Evolutionary conservation across 106 monocot genomes (phyloP).

Genomic region (Dendrobium huoshanense): DNA sequence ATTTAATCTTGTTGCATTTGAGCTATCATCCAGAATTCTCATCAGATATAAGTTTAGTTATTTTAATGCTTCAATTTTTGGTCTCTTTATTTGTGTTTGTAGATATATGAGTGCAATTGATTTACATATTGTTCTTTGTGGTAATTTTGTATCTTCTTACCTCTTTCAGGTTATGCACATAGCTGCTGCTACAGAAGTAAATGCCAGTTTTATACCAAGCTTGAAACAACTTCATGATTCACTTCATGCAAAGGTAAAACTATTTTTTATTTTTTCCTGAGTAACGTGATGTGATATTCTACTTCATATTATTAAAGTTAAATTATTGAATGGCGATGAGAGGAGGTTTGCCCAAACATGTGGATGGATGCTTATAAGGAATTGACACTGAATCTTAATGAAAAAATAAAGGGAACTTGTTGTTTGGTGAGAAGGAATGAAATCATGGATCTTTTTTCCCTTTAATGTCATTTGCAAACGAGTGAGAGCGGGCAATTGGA

Average conservation of each 20-base stretch:
- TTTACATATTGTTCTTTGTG: background rate
- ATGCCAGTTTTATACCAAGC: constrained; percentile 71
- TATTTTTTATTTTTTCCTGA: background rate
- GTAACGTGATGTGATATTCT: background rate
- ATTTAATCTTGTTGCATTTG: background rate
- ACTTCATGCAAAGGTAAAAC: constrained; percentile 65
- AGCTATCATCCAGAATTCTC: background rate
- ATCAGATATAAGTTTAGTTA: background rate
- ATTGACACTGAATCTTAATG: no score
- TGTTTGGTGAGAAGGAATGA: no score
- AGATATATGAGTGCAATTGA: background rate
- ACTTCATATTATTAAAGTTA: background rate
- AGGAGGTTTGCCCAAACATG: no score
- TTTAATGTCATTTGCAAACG: no score
- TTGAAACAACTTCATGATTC: constrained; percentile 59
- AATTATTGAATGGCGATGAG: background rate
- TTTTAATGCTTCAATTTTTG: background rate
- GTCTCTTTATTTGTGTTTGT: background rate
- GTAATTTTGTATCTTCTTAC: background rate
- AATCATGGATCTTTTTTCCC: no score
- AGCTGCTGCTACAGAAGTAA: constrained; percentile 86
- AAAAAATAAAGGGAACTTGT: no score
- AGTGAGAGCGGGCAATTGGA: no score
- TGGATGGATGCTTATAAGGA: no score
- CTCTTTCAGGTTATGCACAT: constrained; percentile 93